phyloP scores from a whole-genome alignment of 805 yeast genomes.

The Kuraishia hungarica region DNA sequence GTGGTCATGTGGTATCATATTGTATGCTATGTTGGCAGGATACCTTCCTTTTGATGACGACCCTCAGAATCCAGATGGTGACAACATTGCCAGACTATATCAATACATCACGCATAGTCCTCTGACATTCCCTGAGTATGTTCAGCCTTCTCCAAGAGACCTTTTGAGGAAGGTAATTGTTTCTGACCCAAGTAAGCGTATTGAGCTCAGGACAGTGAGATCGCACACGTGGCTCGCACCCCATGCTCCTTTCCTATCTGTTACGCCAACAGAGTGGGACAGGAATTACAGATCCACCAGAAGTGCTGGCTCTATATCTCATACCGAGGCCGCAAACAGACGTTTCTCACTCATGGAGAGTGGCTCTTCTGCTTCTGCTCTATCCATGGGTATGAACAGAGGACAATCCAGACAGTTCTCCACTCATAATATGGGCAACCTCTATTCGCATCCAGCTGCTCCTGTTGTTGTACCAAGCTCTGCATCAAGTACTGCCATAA shows the following conservation, averaged over 20 bases:
- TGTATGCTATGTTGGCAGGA: conserved; percentile 96
- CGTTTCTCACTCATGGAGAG: conserved; percentile 37
- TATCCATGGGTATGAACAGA: conserved; percentile 24
- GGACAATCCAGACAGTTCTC: conserved; percentile 25
- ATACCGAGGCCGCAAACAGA: conserved; percentile 17
- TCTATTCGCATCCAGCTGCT: conserved; percentile 49
- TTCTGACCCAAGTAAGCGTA: conserved; percentile 75
- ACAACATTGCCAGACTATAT: conserved; percentile 84
- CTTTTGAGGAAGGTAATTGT: conserved; percentile 76
- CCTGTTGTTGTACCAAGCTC: conserved; percentile 23
- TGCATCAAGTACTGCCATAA: neutral
- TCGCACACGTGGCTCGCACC: conserved; percentile 86
- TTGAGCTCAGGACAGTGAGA: conserved; percentile 59
- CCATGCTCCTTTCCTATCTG: conserved; percentile 72
- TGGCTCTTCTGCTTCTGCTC: conserved; percentile 29
- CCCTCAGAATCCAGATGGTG: conserved; percentile 92
- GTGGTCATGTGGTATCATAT: conserved; percentile 94
- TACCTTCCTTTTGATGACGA: conserved; percentile 97
- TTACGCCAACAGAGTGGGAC: conserved; percentile 91
- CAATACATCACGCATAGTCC: conserved; percentile 89
- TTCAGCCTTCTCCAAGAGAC: conserved; percentile 87
- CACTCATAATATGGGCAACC: conserved; percentile 27
- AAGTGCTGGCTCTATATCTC: conserved; percentile 7
- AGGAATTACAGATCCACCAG: conserved; percentile 36
- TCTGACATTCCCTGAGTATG: conserved; percentile 90